A percentile compares a stretch with the other conserved stretches of the same genome.
Conservation (phyloP, 192 early-diverging fungal genomes). For the Glomus cerebriforme region DNA sequence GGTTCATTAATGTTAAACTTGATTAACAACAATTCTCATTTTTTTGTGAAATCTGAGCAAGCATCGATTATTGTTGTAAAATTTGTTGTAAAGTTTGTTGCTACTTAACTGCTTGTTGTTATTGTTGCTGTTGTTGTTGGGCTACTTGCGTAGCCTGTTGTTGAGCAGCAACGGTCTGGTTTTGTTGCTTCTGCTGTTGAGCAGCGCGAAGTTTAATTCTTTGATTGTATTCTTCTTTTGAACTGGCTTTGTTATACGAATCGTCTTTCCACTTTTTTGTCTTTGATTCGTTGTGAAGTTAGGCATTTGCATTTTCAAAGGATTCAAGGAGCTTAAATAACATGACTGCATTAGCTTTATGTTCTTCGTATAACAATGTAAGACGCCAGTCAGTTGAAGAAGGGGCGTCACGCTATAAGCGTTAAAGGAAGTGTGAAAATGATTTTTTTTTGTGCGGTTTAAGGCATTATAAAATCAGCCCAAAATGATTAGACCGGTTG, state of each 20-base stretch:
- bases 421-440: not conserved
- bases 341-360: not conserved
- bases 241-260: not conserved
- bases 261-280: constrained; percentile 2
- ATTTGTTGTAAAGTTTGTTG: not conserved
- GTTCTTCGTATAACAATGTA: not conserved
- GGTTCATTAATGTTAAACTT: too few species aligned
- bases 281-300: too few species aligned
- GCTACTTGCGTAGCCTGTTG: constrained; percentile 42
- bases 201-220: not conserved
- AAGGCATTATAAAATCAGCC: too few species aligned
- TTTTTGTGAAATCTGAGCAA: not conserved
- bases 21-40: too few species aligned
- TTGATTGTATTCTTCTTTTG: constrained; percentile 8
- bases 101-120: constrained; percentile 64
- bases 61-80: not conserved
- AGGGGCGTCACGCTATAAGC: not conserved
- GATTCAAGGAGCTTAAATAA: not conserved
- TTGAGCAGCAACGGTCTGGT: not conserved
- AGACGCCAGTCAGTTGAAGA: not conserved
- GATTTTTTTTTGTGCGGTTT: too few species aligned
- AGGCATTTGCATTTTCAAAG: too few species aligned
- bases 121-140: constrained; percentile 57
- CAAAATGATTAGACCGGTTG: too few species aligned
- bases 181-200: not conserved